Evolutionary conservation across 2,329 filamentous ascomycete genomes (phyloP).

Genomic region (Xylariaceae sp.): DNA sequence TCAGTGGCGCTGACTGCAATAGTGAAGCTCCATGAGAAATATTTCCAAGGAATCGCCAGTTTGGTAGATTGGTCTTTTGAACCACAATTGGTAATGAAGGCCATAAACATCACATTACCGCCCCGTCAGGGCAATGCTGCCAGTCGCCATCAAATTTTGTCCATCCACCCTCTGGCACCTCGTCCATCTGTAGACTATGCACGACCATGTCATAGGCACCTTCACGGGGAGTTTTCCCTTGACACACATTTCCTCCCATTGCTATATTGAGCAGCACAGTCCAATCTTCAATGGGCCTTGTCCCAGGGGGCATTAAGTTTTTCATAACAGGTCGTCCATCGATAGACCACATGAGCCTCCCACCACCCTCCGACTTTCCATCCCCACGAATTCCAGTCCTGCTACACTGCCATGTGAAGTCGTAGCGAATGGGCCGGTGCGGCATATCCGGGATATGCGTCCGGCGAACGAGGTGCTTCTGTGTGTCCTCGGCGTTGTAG

Average conservation of each 20-base stretch:
- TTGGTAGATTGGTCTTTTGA: no score
- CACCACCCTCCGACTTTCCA: slow-evolving; percentile 50
- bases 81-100: no score
- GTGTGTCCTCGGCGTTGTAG: slow-evolving; percentile 57
- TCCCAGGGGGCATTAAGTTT: slow-evolving; percentile 57
- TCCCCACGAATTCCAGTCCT: slow-evolving; percentile 48
- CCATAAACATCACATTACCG: slow-evolving; percentile 28
- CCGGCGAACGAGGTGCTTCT: slow-evolving; percentile 62
- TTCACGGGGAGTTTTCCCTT: slow-evolving; percentile 55
- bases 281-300: slow-evolving; percentile 61
- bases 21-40: no score
- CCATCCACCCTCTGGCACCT: slow-evolving; percentile 62
- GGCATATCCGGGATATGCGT: slow-evolving; percentile 57
- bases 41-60: no score
- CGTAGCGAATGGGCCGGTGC: slow-evolving; percentile 55
- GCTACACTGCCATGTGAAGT: slow-evolving; percentile 62
- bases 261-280: slow-evolving; percentile 65
- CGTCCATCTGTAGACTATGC: slow-evolving; percentile 57
- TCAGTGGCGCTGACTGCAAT: no score
- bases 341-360: slow-evolving; percentile 63
- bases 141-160: slow-evolving; percentile 58
- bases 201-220: slow-evolving; percentile 64
- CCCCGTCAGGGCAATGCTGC: slow-evolving; percentile 40
- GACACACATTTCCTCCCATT: slow-evolving; percentile 65
- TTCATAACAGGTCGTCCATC: slow-evolving; percentile 64